These are phyloP conservation scores for Russula virescens DNA, from an alignment of 768 basidiomycete genomes.

Conservation along the genomic window DNA sequence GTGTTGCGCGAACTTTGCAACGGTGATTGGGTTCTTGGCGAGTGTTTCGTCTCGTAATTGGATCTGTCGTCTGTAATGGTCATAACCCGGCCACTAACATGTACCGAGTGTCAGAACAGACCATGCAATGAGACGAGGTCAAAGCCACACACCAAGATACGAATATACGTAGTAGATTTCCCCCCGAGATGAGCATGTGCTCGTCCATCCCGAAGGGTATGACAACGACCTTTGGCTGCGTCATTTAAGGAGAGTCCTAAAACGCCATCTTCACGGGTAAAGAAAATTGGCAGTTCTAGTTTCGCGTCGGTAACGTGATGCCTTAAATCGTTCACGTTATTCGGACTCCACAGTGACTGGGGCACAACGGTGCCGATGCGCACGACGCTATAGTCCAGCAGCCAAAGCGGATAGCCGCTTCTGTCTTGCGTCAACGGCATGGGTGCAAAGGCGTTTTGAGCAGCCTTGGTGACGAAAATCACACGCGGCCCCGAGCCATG, in stretches of 20 bases:
- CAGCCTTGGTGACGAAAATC: background rate
- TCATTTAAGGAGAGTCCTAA: conserved; percentile 10
- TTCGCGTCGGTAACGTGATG: conserved; percentile 9
- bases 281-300: conserved; percentile 20
- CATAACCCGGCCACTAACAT: conserved; percentile 16
- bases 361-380: conserved; percentile 13
- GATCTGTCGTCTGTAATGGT: conserved; percentile 10
- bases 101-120: background rate
- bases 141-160: conserved; percentile 11
- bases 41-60: conserved; percentile 17
- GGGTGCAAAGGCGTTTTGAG: background rate
- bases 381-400: conserved; percentile 1
- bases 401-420: background rate
- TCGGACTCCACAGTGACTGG: conserved; percentile 11
- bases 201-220: conserved; percentile 1
- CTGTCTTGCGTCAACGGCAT: background rate
- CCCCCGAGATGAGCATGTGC: conserved; percentile 7
- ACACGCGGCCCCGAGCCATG: background rate
- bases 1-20: conserved; percentile 17
- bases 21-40: background rate
- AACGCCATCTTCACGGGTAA: conserved; percentile 1
- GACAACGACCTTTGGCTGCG: conserved; percentile 5
- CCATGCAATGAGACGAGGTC: background rate
- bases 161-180: conserved; percentile 6
- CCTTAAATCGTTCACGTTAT: background rate